Base-by-base conservation (phyloP, 768 basidiomycete genomes). In the Leccinum boreale region DNA sequence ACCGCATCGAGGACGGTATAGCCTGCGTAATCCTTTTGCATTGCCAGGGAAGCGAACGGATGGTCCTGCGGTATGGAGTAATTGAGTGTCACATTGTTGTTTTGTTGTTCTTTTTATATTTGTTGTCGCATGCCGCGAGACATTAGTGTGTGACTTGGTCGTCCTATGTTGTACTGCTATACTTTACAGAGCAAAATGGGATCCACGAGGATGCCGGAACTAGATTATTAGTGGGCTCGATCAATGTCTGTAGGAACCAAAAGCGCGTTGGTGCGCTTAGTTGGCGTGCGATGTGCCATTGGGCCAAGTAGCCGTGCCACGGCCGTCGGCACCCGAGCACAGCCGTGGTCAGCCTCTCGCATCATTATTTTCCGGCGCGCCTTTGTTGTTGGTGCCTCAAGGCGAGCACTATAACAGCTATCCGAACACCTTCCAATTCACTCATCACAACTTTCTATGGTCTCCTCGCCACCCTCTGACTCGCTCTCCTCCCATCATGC, bases 21-120 rank as follows among this genome's bases (percentile, higher is more conserved):
- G 80, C 58, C 73, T 90, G 44, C 80, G 79, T 49, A 83, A 85
- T 15, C 79, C 84, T 17, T 73, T 85, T 17, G 64, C 82, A 3
- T 66, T 70, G 50, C 65, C 70, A n/a, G 61, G 63, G 23, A 59
- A 52, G 14, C 62, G 51, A 28, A 36, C 33, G 11, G 65, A 53
- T 56, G 52, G 62, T 53, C 35, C 44, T 9, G 60, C 63, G 3
- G 56, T 62, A 7, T 66, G 68, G 64, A 54, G 50, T 54, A 44
- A 58, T 31, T 70, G 26, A 4, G 4, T 10, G 42, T 23, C 23
- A 33, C 23, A 36, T 50, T 55, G 42, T 51, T 35, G 17, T 12
- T 56, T 45, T 12, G 47, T 51, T 55, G 24, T 23, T n/a, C n/a
- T n/a, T 21, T 33, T 39, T 21, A 48, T 23, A 15, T 52, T 55